phyloP scores from a whole-genome alignment of 2,329 filamentous ascomycete species.

The Allantophomopsis cytisporea region DNA sequence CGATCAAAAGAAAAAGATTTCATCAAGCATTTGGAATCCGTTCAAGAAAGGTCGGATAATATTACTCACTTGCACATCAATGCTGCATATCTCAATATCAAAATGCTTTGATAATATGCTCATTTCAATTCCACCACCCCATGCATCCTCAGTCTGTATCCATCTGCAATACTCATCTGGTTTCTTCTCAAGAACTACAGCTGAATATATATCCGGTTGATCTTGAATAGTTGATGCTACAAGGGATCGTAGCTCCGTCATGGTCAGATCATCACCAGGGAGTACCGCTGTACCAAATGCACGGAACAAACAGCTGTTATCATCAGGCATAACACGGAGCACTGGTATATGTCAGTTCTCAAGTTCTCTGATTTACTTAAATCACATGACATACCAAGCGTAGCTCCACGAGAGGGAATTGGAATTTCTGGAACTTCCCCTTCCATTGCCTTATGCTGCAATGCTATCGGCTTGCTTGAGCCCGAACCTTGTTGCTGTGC shows the following conservation, averaged over 20 bases:
- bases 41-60: no score
- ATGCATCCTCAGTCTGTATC: constrained; percentile 69
- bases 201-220: constrained; percentile 59
- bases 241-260: constrained; percentile 62
- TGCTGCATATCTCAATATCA: constrained; percentile 70
- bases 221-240: constrained; percentile 68
- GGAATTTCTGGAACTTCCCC: constrained; percentile 20
- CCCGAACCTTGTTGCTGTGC: not conserved
- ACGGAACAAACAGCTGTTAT: constrained; percentile 90
- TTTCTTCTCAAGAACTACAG: constrained; percentile 58
- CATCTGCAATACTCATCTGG: constrained; percentile 67
- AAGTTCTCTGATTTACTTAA: not conserved
- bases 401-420: constrained; percentile 35
- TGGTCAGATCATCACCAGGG: constrained; percentile 41
- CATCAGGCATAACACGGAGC: constrained; percentile 89
- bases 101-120: constrained; percentile 77
- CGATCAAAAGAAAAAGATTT: not conserved
- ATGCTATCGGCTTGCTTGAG: constrained; percentile 7
- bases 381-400: constrained; percentile 25
- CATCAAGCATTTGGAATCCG: not conserved
- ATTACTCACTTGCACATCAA: constrained; percentile 51
- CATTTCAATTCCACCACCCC: constrained; percentile 88
- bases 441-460: constrained; percentile 15
- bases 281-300: constrained; percentile 75
- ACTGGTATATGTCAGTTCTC: constrained; percentile 30